Conservation (phyloP, 306 rosid genomes). For the Crataegus laevigata region DNA sequence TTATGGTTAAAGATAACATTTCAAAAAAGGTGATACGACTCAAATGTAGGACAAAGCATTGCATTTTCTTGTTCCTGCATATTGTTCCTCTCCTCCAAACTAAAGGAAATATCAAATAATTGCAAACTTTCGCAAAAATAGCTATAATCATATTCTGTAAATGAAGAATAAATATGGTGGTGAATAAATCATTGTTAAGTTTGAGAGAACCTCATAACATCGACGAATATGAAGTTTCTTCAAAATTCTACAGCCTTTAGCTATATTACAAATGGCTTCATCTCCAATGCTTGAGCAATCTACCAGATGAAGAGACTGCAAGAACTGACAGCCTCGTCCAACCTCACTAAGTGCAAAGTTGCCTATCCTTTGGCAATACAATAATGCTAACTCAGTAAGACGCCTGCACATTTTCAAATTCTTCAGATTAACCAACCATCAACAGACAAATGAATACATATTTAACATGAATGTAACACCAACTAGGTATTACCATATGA, state of each 20-base stretch:
- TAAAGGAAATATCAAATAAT: neutral
- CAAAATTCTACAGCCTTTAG: constrained; percentile 72
- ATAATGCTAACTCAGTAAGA: constrained; percentile 69
- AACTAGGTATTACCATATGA: neutral
- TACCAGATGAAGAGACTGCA: constrained; percentile 88
- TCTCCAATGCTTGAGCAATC: constrained; percentile 92
- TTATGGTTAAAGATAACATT: neutral
- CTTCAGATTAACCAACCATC: constrained; percentile 12
- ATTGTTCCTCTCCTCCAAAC: neutral
- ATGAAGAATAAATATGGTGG: neutral
- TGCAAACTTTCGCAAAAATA: neutral
- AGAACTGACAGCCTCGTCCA: constrained; percentile 76
- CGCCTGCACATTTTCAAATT: constrained; percentile 38
- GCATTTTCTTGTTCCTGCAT: neutral
- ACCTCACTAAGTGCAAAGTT: constrained; percentile 63
- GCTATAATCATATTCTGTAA: neutral
- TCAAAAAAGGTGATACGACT: neutral
- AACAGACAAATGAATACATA: constrained; percentile 2
- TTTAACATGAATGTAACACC: neutral
- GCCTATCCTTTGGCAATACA: constrained; percentile 84
- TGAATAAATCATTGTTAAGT: neutral
- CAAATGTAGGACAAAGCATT: neutral
- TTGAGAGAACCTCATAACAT: constrained; percentile 70
- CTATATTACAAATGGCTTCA: constrained; percentile 78
- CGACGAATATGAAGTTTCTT: constrained; percentile 89